Conservation (phyloP, 306 rosid species). For the Astragalus membranaceus region DNA sequence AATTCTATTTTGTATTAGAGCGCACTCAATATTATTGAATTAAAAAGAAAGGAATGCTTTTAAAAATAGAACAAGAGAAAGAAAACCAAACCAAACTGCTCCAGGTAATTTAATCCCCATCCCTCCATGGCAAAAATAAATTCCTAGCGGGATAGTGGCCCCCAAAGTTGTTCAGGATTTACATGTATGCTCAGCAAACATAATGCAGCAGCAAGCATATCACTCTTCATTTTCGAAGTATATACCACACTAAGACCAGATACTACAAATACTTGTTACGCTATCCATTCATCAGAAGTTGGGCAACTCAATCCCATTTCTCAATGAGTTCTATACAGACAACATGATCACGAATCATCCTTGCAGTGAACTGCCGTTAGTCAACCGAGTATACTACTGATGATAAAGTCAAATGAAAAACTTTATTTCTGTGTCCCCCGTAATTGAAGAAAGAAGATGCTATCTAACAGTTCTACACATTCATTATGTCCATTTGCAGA, state of each 20-base stretch:
- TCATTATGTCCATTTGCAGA: slow-evolving; percentile 15
- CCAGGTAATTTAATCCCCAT: slow-evolving; percentile 30
- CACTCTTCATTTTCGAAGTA: slow-evolving; percentile 26
- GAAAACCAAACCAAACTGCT: slow-evolving; percentile 43
- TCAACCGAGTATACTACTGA: slow-evolving; percentile 26
- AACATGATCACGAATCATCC: slow-evolving; percentile 22
- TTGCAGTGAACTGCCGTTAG: slow-evolving; percentile 17
- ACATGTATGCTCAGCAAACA: slow-evolving; percentile 41
- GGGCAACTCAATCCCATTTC: slow-evolving; percentile 15
- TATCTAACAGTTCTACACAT: slow-evolving; percentile 16
- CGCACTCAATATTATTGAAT: slow-evolving; percentile 10
- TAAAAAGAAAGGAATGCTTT: slow-evolving; percentile 6
- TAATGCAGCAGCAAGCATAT: slow-evolving; percentile 30
- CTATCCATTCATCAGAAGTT: slow-evolving; percentile 20
- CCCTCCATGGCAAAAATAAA: slow-evolving; percentile 37
- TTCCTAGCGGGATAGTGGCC: slow-evolving; percentile 38
- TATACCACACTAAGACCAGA: slow-evolving; percentile 14
- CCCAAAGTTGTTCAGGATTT: slow-evolving; percentile 42
- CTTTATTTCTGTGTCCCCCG: slow-evolving; percentile 9
- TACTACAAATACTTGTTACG: slow-evolving; percentile 11
- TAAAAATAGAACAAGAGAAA: slow-evolving; percentile 21
- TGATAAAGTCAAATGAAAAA: slow-evolving; percentile 23
- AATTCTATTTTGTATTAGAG: neutral
- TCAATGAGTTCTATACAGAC: slow-evolving; percentile 19
- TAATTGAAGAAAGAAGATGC: slow-evolving; percentile 20